A percentile compares a stretch with the other conserved stretches of the same genome.
Conservation (phyloP, 1,284 basidiomycete genomes). For the Sanguinoderma infundibulare region DNA sequence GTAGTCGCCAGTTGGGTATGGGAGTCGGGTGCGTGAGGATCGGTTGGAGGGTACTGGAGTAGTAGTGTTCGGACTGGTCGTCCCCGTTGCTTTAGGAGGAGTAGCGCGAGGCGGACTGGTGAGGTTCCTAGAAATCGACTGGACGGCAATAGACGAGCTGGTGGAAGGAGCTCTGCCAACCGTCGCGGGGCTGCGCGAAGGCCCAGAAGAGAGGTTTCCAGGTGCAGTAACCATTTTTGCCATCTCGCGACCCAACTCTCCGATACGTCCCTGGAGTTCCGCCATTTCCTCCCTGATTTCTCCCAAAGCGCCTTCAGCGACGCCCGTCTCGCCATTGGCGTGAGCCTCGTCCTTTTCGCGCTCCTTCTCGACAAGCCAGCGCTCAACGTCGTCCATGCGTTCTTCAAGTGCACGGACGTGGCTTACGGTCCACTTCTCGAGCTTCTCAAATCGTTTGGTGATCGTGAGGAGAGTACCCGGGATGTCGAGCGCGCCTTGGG, state of each 20-base stretch:
- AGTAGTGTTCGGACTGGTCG: conserved; percentile 65
- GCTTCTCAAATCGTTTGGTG: conserved; percentile 77
- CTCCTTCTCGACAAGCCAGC: conserved; percentile 81
- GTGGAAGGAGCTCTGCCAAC: conserved; percentile 43
- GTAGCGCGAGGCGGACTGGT: conserved; percentile 41
- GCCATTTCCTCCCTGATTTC: conserved; percentile 68
- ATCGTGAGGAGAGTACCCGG: conserved; percentile 71
- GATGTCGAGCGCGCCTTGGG: conserved; percentile 71
- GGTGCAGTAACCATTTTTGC: conserved; percentile 67
- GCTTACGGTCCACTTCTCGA: conserved; percentile 84
- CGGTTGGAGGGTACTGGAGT: conserved; percentile 39
- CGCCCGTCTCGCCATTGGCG: conserved; percentile 31
- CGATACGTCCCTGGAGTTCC: conserved; percentile 73
- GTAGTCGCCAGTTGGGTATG: conserved; percentile 83
- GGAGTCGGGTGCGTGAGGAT: conserved; percentile 58
- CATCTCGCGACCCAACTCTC: conserved; percentile 77
- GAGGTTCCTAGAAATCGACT: conserved; percentile 34
- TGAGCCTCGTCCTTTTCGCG: conserved; percentile 38
- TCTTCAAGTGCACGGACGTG: conserved; percentile 83
- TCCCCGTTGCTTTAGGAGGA: conserved; percentile 55
- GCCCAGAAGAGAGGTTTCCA: conserved; percentile 56
- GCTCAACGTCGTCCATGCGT: conserved; percentile 82
- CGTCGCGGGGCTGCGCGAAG: conserved; percentile 48
- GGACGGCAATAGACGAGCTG: conserved; percentile 37
- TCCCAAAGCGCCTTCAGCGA: conserved; percentile 42